These are phyloP conservation scores for Calvatia gigantea DNA, from an alignment of 768 basidiomycete species.

Conservation along the genomic window DNA sequence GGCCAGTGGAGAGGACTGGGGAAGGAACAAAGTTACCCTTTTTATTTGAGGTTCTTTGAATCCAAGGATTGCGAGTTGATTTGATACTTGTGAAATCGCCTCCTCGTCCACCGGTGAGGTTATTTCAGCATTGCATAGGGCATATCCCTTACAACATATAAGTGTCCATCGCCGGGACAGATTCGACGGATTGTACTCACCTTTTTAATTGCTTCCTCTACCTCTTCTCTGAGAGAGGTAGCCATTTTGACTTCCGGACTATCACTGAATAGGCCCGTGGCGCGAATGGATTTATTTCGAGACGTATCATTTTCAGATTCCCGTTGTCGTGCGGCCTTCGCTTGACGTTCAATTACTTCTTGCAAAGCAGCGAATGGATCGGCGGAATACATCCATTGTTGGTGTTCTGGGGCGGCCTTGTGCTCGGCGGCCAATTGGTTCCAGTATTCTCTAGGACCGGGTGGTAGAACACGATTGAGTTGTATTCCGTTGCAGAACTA, in stretches of 20 bases:
- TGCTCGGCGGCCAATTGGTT: slow-evolving; percentile 68
- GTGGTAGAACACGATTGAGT: slow-evolving; percentile 73
- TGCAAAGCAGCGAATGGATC: slow-evolving; percentile 81
- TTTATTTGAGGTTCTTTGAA: slow-evolving; percentile 57
- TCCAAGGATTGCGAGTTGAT: slow-evolving; percentile 61
- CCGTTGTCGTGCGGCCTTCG: slow-evolving; percentile 47
- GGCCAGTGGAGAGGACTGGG: slow-evolving; percentile 52
- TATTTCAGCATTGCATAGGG: slow-evolving; percentile 36
- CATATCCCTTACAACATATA: slow-evolving; percentile 38
- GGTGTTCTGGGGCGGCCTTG: slow-evolving; percentile 60
- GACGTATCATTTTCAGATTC: slow-evolving; percentile 16
- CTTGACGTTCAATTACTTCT: slow-evolving; percentile 64
- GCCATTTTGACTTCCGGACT: slow-evolving; percentile 86
- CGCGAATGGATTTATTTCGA: slow-evolving; percentile 6
- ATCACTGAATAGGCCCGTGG: slow-evolving; percentile 37
- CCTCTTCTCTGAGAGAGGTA: slow-evolving; percentile 64
- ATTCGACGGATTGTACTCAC: slow-evolving; percentile 28
- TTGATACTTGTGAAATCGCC: slow-evolving; percentile 36
- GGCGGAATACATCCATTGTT: slow-evolving; percentile 82
- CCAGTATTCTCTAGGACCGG: slow-evolving; percentile 89
- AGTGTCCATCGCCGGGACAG: slow-evolving; percentile 10
- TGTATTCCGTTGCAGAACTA: slow-evolving; percentile 77
- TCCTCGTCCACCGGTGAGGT: slow-evolving; percentile 36
- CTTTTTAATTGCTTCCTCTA: slow-evolving; percentile 80
- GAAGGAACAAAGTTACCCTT: slow-evolving; percentile 53